Base-by-base conservation (phyloP, 148 eudicot genomes). In the Nyssa sinensis region DNA sequence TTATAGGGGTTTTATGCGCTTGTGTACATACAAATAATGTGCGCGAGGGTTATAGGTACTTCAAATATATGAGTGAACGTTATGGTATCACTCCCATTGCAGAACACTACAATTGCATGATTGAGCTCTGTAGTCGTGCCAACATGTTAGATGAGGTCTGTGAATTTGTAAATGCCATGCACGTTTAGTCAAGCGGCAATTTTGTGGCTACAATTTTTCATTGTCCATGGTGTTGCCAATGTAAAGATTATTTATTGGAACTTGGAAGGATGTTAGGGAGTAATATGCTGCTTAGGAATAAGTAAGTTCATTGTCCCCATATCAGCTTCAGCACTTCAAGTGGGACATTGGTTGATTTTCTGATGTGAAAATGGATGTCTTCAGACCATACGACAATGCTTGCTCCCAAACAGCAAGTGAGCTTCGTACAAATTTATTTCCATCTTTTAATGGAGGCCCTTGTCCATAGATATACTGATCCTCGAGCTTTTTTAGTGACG, bases 1-100 rank as follows among this genome's bases (percentile, higher is more conserved):
- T 91, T 78, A 82, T 79, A 9, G 92, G 92, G 35, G 85, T 81
- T 21, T 79, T 91, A 75, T 79, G 83, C 71, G 93, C 93, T 67
- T 88, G 90, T 80, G 81, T 85, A 65, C 90, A 85, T 44, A 80
- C 84, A n/a, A 65, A 71, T 5, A 28, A 73, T 21, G 80, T 86
- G 10, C 79, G 79, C 33, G 75, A 71, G 72, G 94, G 82, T 47
- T 80, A 72, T 69, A 44, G 34, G 25, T 81, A 71, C 51, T 88
- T 88, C 44, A 64, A 76, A 41, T 84, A 79, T 75, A 88, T 88
- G 91, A 85, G 17, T 11, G 83, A 84, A 30, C 64, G 30, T 28
- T 90, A 85, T 71, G 86, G 83, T 57, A 84, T 90, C 32, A 11
- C 74, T 74, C 94, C 91, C 13, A 67, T 76, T 30, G 49, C 75